These are phyloP conservation scores for Starmerella floris DNA, from an alignment of 805 yeast species.

Conservation along the genomic window DNA sequence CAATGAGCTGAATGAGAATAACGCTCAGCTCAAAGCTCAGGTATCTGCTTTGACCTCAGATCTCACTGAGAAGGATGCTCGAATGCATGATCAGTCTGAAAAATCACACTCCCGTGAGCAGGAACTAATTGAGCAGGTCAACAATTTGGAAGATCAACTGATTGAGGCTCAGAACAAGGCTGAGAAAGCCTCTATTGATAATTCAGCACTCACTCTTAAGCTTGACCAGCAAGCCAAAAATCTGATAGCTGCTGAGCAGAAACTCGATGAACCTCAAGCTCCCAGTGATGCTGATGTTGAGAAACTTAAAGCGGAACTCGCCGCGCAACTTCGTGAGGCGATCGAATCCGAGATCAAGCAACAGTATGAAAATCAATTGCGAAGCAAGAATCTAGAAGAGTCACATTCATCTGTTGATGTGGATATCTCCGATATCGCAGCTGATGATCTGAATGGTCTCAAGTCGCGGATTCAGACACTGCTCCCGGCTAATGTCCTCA, in stretches of 20 bases:
- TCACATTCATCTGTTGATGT: neutral
- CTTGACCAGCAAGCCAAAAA: neutral
- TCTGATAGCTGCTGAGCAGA: neutral
- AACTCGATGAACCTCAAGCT: neutral
- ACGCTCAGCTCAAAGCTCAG: neutral
- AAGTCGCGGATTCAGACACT: conserved; percentile 1
- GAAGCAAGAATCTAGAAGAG: too few species aligned
- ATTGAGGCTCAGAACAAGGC: conserved; percentile 1
- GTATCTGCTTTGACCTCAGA: neutral
- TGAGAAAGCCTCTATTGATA: neutral
- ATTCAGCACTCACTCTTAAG: neutral
- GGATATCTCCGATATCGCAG: neutral
- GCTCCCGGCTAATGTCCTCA: conserved; percentile 5
- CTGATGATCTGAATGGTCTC: neutral
- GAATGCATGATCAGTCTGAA: neutral
- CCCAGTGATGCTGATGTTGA: neutral
- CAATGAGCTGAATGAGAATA: neutral
- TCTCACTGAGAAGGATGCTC: conserved; percentile 2
- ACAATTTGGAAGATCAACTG: conserved; percentile 19
- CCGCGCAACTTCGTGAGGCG: neutral
- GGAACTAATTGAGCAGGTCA: conserved; percentile 21
- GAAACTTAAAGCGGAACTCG: neutral
- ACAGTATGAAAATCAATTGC: too few species aligned
- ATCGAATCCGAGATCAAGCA: neutral
- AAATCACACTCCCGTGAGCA: conserved; percentile 18